phyloP scores from a whole-genome alignment of 441 rosid species.

The Capsella rubella region DNA sequence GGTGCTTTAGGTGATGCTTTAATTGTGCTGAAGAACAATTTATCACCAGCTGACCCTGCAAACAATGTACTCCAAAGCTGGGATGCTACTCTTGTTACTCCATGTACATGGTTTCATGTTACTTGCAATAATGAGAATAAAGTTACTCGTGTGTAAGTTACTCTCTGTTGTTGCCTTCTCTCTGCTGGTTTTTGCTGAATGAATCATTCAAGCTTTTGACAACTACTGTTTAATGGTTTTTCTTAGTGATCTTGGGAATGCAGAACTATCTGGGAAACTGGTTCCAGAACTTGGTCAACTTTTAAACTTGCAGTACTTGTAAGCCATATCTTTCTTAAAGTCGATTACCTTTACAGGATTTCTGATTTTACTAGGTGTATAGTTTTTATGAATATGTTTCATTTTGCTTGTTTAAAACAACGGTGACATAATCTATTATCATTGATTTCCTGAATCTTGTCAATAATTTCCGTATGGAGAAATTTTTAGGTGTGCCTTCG shows the following conservation, averaged over 20 bases:
- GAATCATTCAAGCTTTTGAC: slow-evolving; percentile 13
- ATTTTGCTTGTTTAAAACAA: neutral
- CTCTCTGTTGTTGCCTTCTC: neutral
- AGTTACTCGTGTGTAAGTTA: slow-evolving; percentile 74
- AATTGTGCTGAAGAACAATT: slow-evolving; percentile 47
- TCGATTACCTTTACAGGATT: neutral
- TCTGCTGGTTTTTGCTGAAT: neutral
- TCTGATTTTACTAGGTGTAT: neutral
- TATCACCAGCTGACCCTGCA: slow-evolving; percentile 54
- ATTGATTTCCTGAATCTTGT: neutral
- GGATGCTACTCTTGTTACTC: slow-evolving; percentile 77
- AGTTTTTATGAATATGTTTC: neutral
- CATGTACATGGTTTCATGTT: slow-evolving; percentile 86
- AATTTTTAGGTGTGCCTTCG: neutral
- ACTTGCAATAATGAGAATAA: slow-evolving; percentile 66
- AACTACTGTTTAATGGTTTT: slow-evolving; percentile 17
- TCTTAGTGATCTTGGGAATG: slow-evolving; percentile 75
- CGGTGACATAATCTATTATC: neutral
- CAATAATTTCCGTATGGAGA: neutral
- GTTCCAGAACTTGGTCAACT: slow-evolving; percentile 73
- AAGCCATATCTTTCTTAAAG: slow-evolving; percentile 37
- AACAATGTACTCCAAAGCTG: slow-evolving; percentile 65
- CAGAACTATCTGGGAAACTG: slow-evolving; percentile 70
- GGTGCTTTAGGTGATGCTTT: slow-evolving; percentile 63
- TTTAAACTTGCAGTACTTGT: slow-evolving; percentile 72